Evolutionary conservation across 192 early-diverging fungal species (phyloP).

Genomic region (Gaertneriomyces semiglobifer): DNA sequence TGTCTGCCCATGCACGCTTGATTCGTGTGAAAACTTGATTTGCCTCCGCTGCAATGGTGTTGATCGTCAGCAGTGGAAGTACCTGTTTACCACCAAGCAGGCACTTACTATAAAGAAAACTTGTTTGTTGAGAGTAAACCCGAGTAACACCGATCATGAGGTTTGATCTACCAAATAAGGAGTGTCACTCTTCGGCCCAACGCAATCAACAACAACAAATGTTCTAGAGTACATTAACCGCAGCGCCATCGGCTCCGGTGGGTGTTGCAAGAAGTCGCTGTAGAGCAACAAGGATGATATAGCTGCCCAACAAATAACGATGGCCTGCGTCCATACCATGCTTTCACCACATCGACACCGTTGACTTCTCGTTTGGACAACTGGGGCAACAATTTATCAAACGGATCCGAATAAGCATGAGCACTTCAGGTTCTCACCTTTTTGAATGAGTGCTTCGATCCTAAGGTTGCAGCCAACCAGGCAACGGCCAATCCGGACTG

Average conservation of each 20-base stretch:
- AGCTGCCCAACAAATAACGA: too few relatives aligned
- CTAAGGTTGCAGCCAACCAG: constrained; percentile 56
- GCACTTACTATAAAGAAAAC: constrained; percentile 49
- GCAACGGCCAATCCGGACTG: constrained; percentile 49
- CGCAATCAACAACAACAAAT: background rate
- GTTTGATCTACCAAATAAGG: constrained; percentile 39
- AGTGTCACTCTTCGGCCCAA: background rate
- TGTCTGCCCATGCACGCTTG: constrained; percentile 16
- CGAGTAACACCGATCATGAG: constrained; percentile 56
- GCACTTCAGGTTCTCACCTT: constrained; percentile 23
- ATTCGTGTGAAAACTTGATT: constrained; percentile 29
- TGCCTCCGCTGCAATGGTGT: constrained; percentile 17
- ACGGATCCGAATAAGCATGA: background rate
- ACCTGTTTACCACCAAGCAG: too few relatives aligned
- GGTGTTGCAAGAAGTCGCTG: constrained; percentile 37
- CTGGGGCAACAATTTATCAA: background rate
- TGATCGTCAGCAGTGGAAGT: too few relatives aligned
- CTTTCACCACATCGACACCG: constrained; percentile 48
- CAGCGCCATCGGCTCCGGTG: constrained; percentile 55
- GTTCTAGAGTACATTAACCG: constrained; percentile 36
- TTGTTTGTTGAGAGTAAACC: constrained; percentile 52
- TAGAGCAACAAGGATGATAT: too few relatives aligned
- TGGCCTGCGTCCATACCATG: constrained; percentile 28
- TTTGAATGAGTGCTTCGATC: constrained; percentile 45
- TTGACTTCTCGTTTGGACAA: constrained; percentile 56